Percentiles rank a stretch among this genome's conserved stretches.
Evolutionary conservation across 306 rosid species (phyloP).

Genomic region (Dalbergia cochinchinensis): DNA sequence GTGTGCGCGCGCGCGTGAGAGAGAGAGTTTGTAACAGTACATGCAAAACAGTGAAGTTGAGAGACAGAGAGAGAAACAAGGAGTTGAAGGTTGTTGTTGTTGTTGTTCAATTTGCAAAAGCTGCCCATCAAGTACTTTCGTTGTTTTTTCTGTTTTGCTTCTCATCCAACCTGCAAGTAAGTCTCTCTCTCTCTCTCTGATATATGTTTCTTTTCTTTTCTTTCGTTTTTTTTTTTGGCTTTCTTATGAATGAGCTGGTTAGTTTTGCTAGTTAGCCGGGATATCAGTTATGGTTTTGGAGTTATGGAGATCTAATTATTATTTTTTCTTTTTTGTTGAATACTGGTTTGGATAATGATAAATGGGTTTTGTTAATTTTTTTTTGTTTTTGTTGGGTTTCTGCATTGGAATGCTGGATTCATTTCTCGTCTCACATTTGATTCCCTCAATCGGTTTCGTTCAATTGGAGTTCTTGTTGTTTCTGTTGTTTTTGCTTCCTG

Average conservation of each 20-base stretch:
- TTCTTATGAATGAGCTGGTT: slow-evolving; percentile 25
- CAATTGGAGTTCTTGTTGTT: slow-evolving; percentile 29
- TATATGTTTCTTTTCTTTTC: background rate
- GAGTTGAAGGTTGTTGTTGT: slow-evolving; percentile 26
- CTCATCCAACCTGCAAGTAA: slow-evolving; percentile 69
- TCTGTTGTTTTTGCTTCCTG: slow-evolving; percentile 43
- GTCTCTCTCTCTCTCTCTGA: slow-evolving; percentile 39
- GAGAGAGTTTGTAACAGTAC: slow-evolving; percentile 32
- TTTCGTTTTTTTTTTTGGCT: slow-evolving; percentile 12
- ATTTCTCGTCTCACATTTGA: slow-evolving; percentile 20
- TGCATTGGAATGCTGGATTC: slow-evolving; percentile 36
- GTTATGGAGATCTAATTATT: slow-evolving; percentile 46
- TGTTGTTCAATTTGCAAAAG: slow-evolving; percentile 49
- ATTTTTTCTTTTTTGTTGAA: background rate
- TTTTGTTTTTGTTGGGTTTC: slow-evolving; percentile 10
- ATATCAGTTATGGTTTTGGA: background rate
- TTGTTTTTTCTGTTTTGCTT: slow-evolving; percentile 46
- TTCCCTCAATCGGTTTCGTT: slow-evolving; percentile 15
- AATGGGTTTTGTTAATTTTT: slow-evolving; percentile 30
- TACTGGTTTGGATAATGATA: slow-evolving; percentile 11
- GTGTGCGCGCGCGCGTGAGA: too few species aligned
- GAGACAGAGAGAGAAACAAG: slow-evolving; percentile 45
- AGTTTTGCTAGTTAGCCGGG: slow-evolving; percentile 3
- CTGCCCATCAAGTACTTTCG: slow-evolving; percentile 58
- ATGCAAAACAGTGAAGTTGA: slow-evolving; percentile 32